Conservation (phyloP, 768 basidiomycete species). For the Leccinum disarticulatum region DNA sequence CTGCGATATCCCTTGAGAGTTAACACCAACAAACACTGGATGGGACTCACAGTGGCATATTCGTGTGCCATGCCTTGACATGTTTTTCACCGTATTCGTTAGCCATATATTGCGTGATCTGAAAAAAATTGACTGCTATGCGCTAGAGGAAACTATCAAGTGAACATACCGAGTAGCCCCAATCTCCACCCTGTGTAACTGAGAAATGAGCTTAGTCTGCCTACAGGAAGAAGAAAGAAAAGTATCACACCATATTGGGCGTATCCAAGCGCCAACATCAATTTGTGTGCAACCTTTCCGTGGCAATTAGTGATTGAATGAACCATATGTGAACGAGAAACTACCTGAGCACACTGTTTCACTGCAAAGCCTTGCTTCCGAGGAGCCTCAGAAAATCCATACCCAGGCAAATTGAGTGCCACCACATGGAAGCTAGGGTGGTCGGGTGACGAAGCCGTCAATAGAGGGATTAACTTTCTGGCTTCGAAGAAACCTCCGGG, state of each 20-base stretch:
- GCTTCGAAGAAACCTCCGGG: conserved; percentile 53
- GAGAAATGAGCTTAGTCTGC: background rate
- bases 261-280: conserved; percentile 51
- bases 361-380: conserved; percentile 50
- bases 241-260: conserved; percentile 44
- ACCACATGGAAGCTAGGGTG: conserved; percentile 66
- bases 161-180: conserved; percentile 39
- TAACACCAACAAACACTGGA: background rate
- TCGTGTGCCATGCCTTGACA: conserved; percentile 54
- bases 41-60: conserved; percentile 40
- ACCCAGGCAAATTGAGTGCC: conserved; percentile 57
- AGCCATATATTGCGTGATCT: conserved; percentile 40
- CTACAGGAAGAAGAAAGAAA: background rate
- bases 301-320: too few species aligned
- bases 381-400: conserved; percentile 59
- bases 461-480: conserved; percentile 53
- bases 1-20: conserved; percentile 13
- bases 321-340: background rate
- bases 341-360: conserved; percentile 55
- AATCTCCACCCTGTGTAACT: conserved; percentile 54
- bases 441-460: conserved; percentile 40
- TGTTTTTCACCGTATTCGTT: conserved; percentile 39
- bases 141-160: background rate
- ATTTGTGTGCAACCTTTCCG: conserved; percentile 41
- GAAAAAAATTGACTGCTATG: background rate